phyloP scores from a whole-genome alignment of 495 filamentous ascomycete genomes.

The Sphaerosporella brunnea region DNA sequence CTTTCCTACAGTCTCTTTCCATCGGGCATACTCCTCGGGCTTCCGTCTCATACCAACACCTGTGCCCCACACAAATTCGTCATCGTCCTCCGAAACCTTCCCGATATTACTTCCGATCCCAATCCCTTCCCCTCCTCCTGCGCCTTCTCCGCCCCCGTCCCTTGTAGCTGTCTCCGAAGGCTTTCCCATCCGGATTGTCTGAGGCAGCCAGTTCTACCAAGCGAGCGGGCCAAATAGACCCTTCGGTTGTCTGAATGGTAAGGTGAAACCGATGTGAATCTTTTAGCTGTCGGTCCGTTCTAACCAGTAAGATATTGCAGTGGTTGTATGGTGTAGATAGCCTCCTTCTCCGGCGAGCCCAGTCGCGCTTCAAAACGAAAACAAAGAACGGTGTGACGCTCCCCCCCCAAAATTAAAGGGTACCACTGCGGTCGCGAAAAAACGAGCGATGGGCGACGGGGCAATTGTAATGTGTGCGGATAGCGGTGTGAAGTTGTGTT shows the following conservation, averaged over 20 bases:
- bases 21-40: neutral
- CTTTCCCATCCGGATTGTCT: constrained; percentile 1
- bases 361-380: neutral
- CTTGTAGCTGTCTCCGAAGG: constrained; percentile 5
- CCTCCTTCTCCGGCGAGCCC: constrained; percentile 1
- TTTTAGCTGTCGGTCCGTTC: neutral
- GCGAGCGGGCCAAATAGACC: neutral
- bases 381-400: too few relatives aligned
- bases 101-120: constrained; percentile 9
- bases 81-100: constrained; percentile 20
- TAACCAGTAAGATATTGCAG: neutral
- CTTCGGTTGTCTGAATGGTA: neutral
- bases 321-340: neutral
- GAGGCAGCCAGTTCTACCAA: constrained; percentile 4
- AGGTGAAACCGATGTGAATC: neutral
- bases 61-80: constrained; percentile 14
- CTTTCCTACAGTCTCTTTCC: constrained; percentile 12
- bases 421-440: constrained; percentile 1
- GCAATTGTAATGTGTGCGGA: neutral
- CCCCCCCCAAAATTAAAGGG: neutral
- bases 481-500: neutral
- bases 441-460: neutral
- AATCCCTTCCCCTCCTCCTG: constrained; percentile 9
- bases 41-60: constrained; percentile 9
- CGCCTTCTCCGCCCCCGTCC: constrained; percentile 12